These are phyloP conservation scores for Massospora cicadina DNA, from an alignment of 371 early-diverging fungal genomes.

Conservation along the genomic window DNA sequence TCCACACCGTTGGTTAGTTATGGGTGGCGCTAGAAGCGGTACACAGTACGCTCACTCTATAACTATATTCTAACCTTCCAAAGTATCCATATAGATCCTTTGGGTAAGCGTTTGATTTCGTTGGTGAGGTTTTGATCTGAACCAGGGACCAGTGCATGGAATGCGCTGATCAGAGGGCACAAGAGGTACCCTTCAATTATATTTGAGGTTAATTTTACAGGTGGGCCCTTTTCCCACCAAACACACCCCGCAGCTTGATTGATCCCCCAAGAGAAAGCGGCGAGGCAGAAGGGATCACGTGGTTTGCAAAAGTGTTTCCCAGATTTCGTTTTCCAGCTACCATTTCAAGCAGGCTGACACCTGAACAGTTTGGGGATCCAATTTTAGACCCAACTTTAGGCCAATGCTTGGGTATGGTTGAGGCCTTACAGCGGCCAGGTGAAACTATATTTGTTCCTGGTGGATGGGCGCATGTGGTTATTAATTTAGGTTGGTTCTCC, in stretches of 20 bases:
- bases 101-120: constrained; percentile 18
- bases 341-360: constrained; percentile 16
- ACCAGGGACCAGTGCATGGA: constrained; percentile 46
- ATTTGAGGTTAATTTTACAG: constrained; percentile 11
- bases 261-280: constrained; percentile 39
- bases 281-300: constrained; percentile 58
- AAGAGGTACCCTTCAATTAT: constrained; percentile 20
- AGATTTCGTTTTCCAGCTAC: constrained; percentile 18
- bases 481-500: constrained; percentile 40
- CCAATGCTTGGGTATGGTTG: constrained; percentile 44
- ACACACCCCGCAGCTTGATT: constrained; percentile 27
- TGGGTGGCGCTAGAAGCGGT: constrained; percentile 41
- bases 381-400: constrained; percentile 19
- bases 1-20: constrained; percentile 45
- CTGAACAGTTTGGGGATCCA: constrained; percentile 13
- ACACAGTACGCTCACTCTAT: constrained; percentile 27
- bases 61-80: background rate
- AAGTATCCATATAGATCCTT: constrained; percentile 40
- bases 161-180: constrained; percentile 36
- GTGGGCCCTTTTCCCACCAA: constrained; percentile 57
- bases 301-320: constrained; percentile 60
- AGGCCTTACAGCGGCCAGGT: constrained; percentile 55
- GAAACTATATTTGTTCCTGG: constrained; percentile 75
- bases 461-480: constrained; percentile 70
- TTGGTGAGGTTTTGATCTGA: background rate